Evolutionary conservation across 1,284 basidiomycete species (phyloP).

Genomic region (Peniophora sp.): DNA sequence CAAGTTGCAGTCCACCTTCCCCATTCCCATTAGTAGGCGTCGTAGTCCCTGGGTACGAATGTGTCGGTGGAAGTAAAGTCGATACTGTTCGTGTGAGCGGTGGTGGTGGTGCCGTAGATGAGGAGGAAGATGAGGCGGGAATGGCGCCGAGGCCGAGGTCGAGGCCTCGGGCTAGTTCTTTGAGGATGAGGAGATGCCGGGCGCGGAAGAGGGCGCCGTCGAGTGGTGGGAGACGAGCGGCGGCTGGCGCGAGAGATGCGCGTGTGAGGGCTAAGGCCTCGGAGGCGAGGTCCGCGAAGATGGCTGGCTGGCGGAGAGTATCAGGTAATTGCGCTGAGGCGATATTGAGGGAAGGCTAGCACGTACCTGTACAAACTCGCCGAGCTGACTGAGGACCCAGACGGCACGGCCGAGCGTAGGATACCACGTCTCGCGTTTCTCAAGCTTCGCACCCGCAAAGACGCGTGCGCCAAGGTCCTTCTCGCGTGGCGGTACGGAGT

Average conservation of each 20-base stretch:
- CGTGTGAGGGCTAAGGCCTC: constrained; percentile 82
- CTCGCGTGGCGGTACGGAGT: constrained; percentile 39
- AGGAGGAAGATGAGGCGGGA: no score
- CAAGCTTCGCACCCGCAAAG: constrained; percentile 64
- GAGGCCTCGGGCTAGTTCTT: constrained; percentile 78
- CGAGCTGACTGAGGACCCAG: constrained; percentile 82
- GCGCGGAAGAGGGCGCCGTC: constrained; percentile 83
- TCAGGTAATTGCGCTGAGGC: no score
- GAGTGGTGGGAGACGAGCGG: constrained; percentile 54
- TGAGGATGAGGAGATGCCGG: constrained; percentile 84
- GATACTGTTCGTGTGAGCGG: no score
- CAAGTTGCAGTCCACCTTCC: no score
- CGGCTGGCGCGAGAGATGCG: constrained; percentile 66
- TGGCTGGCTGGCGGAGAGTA: constrained; percentile 52
- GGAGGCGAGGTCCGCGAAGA: constrained; percentile 91
- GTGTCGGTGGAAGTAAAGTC: no score
- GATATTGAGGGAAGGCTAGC: no score
- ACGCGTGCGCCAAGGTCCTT: constrained; percentile 60
- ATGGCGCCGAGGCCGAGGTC: constrained; percentile 37
- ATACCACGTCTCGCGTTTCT: constrained; percentile 82
- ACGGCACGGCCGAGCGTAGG: constrained; percentile 79
- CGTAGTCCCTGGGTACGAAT: no score
- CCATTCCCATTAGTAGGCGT: no score
- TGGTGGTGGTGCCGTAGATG: no score
- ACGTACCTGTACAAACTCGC: constrained; percentile 83